Evolutionary conservation across 2,329 filamentous ascomycete genomes (phyloP).

Genomic region (Epichloe sp.): DNA sequence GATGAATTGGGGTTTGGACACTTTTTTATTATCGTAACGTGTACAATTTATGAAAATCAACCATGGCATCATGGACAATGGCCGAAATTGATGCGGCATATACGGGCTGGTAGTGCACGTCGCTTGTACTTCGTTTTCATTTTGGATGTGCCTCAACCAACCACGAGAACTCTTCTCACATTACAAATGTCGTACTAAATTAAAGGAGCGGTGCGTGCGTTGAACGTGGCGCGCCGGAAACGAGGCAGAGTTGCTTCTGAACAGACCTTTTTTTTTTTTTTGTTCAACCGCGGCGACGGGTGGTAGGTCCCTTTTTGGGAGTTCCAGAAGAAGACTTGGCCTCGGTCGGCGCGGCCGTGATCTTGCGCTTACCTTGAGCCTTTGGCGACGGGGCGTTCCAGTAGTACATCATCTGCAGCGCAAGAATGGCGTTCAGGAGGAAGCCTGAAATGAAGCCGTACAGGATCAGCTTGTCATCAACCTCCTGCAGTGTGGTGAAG

Average conservation of each 20-base stretch:
- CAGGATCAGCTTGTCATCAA: constrained; percentile 90
- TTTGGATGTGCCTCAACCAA: too few species aligned
- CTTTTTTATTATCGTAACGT: too few species aligned
- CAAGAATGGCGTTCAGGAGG: constrained; percentile 74
- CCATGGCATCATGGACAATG: too few species aligned
- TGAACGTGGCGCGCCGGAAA: background rate
- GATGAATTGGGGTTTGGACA: too few species aligned
- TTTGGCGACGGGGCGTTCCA: constrained; percentile 60
- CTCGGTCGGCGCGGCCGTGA: constrained; percentile 12
- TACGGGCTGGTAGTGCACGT: too few species aligned
- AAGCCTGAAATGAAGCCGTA: constrained; percentile 92
- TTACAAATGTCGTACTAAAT: background rate
- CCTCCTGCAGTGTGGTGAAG: constrained; percentile 95
- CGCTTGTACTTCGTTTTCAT: too few species aligned
- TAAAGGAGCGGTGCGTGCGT: background rate
- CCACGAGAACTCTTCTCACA: too few species aligned
- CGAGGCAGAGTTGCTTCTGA: background rate
- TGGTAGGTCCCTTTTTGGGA: constrained; percentile 29
- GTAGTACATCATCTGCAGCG: constrained; percentile 87
- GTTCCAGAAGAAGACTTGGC: constrained; percentile 18
- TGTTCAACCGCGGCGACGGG: constrained; percentile 27
- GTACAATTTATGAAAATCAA: too few species aligned
- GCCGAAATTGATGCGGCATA: too few species aligned
- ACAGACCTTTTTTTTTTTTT: background rate
- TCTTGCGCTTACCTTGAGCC: constrained; percentile 29